phyloP scores from a whole-genome alignment of 495 filamentous ascomycete genomes.

The Astrothelium subdiscretum region DNA sequence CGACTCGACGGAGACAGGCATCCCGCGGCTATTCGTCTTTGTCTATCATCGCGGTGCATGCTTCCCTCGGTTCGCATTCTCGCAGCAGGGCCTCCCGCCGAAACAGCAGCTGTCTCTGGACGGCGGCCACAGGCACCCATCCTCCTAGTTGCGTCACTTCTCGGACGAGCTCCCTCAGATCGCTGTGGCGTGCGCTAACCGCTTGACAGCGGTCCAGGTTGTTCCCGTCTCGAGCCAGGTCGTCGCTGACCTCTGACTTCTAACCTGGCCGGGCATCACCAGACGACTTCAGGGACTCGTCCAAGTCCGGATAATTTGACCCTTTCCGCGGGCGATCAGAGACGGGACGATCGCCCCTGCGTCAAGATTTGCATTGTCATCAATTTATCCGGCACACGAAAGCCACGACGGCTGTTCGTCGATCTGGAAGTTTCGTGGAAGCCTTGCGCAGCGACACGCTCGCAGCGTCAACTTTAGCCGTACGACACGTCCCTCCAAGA shows the following conservation, averaged over 20 bases:
- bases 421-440: background rate
- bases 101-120: constrained; percentile 1
- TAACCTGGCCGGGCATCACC: background rate
- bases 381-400: constrained; percentile 1
- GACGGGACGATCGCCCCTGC: constrained; percentile 2
- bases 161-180: background rate
- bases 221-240: background rate
- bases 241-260: background rate
- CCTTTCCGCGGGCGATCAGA: background rate
- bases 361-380: background rate
- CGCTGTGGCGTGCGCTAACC: background rate
- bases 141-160: background rate
- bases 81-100: background rate
- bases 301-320: constrained; percentile 1
- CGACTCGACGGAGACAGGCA: constrained; percentile 1
- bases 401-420: background rate
- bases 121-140: background rate
- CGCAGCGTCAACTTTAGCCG: background rate
- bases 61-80: background rate
- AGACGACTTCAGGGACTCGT: background rate
- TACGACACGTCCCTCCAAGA: background rate
- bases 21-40: constrained; percentile 1
- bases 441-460: background rate
- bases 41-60: background rate
- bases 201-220: background rate